Base-by-base conservation (phyloP, 176 grass and related monocot species). In the Melocanna baccifera region DNA sequence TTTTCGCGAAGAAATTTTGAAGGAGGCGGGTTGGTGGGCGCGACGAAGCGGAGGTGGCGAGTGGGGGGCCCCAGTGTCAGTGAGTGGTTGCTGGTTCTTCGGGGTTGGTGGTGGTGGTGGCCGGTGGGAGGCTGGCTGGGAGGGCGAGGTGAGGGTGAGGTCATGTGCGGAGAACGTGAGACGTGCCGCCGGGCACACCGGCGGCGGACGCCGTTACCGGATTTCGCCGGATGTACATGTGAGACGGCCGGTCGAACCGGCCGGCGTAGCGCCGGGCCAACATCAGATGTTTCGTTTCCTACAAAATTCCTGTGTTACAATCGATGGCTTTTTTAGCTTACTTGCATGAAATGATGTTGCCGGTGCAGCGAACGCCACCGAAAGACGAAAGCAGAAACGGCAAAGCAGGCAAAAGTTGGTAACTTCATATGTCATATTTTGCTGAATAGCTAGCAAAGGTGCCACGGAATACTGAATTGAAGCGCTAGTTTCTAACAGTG, bases 11-110 rank as follows among this genome's bases (percentile, higher is more conserved):
- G 36, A 30, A 15, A 45, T 67, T 82, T 89, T 86, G 83, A 77
- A 81, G 71, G 71, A 70, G 63, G 66, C 37, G 36, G 61, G 72
- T 86, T 82, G 72, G 73, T 78, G 78, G 45, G 62, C 45, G 34
- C 26, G 36, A 32, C 53, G 71, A 81, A 20, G 19, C 67, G n/a
- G 62, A 81, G 70, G 70, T 43, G 32, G 42, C 45, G 4, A 16
- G 4, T 41, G 69, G 79, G 65, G 1, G n/a, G n/a, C n/a, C 64
- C 85, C 53, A 0, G 5, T 63, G 83, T 84, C 86, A 88, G 32
- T 12, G 46, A 29, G 2, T 15, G 11, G 10, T 36, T 42, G 23
- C 37, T 14, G 12, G 16, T 80, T 20, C n/a, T n/a, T n/a, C n/a
- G n/a, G 61, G 14, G 79, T 36, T 81, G 32, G 63, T 69, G 65